Conservation (phyloP, 768 basidiomycete species). For the Termitomyces sp. region DNA sequence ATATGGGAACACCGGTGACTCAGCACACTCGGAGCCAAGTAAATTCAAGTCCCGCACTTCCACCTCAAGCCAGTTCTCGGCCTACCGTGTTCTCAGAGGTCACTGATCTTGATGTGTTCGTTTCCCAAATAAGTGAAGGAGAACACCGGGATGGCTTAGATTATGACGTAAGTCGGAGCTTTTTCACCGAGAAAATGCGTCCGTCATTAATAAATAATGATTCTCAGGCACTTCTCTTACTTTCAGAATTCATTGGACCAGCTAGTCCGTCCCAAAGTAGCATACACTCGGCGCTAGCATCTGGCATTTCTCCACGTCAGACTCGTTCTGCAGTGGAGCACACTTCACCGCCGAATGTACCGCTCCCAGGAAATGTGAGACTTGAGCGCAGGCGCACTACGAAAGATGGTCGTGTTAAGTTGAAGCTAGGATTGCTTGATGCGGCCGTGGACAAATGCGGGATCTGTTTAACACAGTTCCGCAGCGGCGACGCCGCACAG, state of each 20-base stretch:
- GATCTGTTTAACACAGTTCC: slow-evolving; percentile 71
- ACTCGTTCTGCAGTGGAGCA: neutral
- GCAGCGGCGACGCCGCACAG: slow-evolving; percentile 47
- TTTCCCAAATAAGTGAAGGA: slow-evolving; percentile 45
- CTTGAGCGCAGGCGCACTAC: slow-evolving; percentile 54
- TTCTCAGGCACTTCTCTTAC: slow-evolving; percentile 49
- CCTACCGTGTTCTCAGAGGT: slow-evolving; percentile 26
- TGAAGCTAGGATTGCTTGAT: slow-evolving; percentile 63
- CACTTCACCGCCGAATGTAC: slow-evolving; percentile 17
- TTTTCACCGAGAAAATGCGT: slow-evolving; percentile 12
- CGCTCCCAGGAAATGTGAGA: slow-evolving; percentile 42
- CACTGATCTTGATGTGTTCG: slow-evolving; percentile 62
- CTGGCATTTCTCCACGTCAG: slow-evolving; percentile 10
- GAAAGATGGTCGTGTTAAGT: slow-evolving; percentile 62
- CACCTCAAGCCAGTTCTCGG: slow-evolving; percentile 5
- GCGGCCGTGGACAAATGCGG: slow-evolving; percentile 63
- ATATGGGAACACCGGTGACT: slow-evolving; percentile 2
- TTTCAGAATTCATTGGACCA: slow-evolving; percentile 60
- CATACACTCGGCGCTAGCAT: neutral
- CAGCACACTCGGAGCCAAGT: neutral
- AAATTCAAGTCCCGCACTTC: neutral
- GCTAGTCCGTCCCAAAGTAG: slow-evolving; percentile 21
- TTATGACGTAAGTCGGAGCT: slow-evolving; percentile 54
- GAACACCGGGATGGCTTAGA: slow-evolving; percentile 41
- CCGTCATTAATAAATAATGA: slow-evolving; percentile 7